A percentile compares a stretch with the other conserved stretches of the same genome.
These are phyloP conservation scores for Lipomyces sp. DNA, from an alignment of 805 yeast species.

Conservation along the genomic window DNA sequence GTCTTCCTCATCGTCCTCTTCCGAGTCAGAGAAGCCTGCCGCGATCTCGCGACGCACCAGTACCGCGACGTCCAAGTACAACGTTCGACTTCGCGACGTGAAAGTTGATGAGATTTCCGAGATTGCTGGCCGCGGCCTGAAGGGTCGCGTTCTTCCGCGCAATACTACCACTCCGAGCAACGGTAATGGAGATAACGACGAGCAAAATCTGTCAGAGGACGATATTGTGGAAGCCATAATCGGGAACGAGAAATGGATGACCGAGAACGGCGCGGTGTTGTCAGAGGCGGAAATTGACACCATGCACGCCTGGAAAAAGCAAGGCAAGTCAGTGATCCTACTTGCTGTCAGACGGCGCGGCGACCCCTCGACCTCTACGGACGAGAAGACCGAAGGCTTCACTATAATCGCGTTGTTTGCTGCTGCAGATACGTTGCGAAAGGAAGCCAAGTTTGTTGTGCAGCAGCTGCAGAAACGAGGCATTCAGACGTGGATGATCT, in stretches of 20 bases:
- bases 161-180: constrained; percentile 26
- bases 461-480: constrained; percentile 41
- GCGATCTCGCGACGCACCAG: background rate
- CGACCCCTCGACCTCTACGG: constrained; percentile 1
- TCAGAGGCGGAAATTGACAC: constrained; percentile 38
- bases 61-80: background rate
- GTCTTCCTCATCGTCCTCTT: background rate
- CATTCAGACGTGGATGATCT: constrained; percentile 68
- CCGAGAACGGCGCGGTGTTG: constrained; percentile 46
- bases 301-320: constrained; percentile 54
- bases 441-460: constrained; percentile 56
- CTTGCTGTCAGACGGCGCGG: constrained; percentile 43
- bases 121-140: constrained; percentile 59
- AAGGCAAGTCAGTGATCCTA: constrained; percentile 61
- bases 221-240: constrained; percentile 31
- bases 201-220: too few species aligned
- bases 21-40: background rate
- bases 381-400: constrained; percentile 37
- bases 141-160: constrained; percentile 45
- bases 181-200: constrained; percentile 8
- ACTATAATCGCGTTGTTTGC: constrained; percentile 50
- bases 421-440: constrained; percentile 52
- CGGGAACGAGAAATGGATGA: constrained; percentile 62
- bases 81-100: constrained; percentile 22
- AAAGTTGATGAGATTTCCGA: constrained; percentile 50